Conservation (phyloP, 768 basidiomycete genomes). For the Chalciporus piperatus region DNA sequence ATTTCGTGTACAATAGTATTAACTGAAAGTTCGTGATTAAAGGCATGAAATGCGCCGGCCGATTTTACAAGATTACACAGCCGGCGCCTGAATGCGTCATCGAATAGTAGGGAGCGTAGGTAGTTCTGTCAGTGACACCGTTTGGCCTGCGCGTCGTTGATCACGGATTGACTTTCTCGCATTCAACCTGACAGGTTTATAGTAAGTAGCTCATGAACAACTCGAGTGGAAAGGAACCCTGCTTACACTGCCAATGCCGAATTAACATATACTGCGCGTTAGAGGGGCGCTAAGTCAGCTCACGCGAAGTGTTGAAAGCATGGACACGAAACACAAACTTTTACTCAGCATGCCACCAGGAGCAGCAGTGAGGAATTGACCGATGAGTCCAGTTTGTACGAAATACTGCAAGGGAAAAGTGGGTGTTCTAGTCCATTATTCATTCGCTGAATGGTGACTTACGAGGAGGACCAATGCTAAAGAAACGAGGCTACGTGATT, state of each 20-base stretch:
- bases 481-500: not conserved
- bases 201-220: not conserved
- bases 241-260: conserved; percentile 27
- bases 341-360: conserved; percentile 18
- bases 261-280: conserved; percentile 17
- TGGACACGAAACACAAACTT: conserved; percentile 7
- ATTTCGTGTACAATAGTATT: no score
- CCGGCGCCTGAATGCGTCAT: no score
- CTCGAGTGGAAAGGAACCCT: not conserved
- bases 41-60: no score
- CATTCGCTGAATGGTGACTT: not conserved
- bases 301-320: not conserved
- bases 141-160: not conserved
- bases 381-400: not conserved
- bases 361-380: conserved; percentile 4
- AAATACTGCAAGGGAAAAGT: not conserved
- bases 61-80: no score
- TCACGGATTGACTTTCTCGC: conserved; percentile 19
- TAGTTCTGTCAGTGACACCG: conserved; percentile 12
- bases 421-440: not conserved
- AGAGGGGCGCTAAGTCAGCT: not conserved
- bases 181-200: conserved; percentile 7
- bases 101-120: conserved; percentile 18
- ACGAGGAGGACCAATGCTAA: conserved; percentile 4
- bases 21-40: no score